Base-by-base conservation (phyloP, 2,329 filamentous ascomycete genomes). In the Pseudogymnoascus verrucosus region DNA sequence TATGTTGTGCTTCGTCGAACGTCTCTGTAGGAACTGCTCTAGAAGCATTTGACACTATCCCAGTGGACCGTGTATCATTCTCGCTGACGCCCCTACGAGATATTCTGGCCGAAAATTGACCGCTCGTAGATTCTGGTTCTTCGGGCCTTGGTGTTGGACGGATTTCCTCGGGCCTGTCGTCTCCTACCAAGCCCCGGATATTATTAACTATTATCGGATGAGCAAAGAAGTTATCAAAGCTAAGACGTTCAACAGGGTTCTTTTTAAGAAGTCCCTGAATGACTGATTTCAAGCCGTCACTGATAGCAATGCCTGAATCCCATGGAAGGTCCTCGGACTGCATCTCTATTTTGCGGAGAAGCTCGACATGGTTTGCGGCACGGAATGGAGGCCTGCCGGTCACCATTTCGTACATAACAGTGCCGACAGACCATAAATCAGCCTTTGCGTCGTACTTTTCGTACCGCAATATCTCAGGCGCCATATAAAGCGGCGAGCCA, bases 391-490 rank as follows among this genome's bases (percentile, higher is more conserved):
- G 92, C 66, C 86, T 89, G 62, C 93, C 93, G 5, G 88, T 90
- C 66, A 95, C 86, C 93, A 99, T 96, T 77, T 99, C 95, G 74
- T 91, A 96, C 23, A 96, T 79, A 7, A 99, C 95, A 16, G 95
- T 96, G 61, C 95, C 95, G 36, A 97, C 91, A 21, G 95, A 99
- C 95, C 95, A 99, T 36, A 99, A 79, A 78, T 99, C 95, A 57
- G 93, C 93, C 76, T 96, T 96, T 67, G 93, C 91, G 77, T 96
- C 93, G 75, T 99, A 99, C 72, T 93, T 93, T 75, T 99, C 93
- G 71, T 98, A 99, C 65, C 93, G 88, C 66, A 99, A 80, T 67
- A 99, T 99, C 78, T 99, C 95, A 3, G 95, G 95, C 0, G 95
- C 95, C 95, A 99, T 99, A 78, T 99, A 99, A 26, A 99, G 80